phyloP scores from a whole-genome alignment of 768 basidiomycete genomes.

The Exsudoporus frostii region DNA sequence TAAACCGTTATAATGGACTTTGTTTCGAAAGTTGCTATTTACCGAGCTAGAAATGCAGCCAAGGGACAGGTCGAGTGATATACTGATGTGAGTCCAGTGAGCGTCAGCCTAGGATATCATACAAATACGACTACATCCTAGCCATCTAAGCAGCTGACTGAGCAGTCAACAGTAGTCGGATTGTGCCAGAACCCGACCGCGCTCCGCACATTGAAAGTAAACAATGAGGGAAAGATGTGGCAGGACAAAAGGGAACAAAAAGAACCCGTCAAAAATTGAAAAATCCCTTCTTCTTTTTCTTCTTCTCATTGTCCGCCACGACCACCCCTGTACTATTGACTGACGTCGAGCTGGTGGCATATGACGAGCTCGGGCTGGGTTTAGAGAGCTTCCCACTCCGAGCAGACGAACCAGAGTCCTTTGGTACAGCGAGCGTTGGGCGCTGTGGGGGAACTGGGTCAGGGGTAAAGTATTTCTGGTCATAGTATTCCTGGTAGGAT shows the following conservation, averaged over 20 bases:
- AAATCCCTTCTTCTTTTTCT: conserved; percentile 74
- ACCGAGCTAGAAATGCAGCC: neutral
- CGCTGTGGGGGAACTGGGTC: conserved; percentile 32
- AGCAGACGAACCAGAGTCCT: conserved; percentile 18
- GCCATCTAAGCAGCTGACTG: conserved; percentile 2
- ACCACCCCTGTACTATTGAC: conserved; percentile 35
- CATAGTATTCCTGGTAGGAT: conserved; percentile 73
- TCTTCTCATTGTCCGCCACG: conserved; percentile 52
- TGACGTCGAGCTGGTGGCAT: conserved; percentile 50
- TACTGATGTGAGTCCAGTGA: conserved; percentile 7
- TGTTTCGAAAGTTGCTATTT: neutral
- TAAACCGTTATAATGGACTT: neutral
- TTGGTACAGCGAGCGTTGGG: conserved; percentile 25
- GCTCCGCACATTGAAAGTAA: neutral
- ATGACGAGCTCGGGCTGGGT: conserved; percentile 48
- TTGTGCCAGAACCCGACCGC: neutral
- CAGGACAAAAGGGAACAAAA: neutral
- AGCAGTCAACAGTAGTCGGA: neutral
- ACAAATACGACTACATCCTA: conserved; percentile 2
- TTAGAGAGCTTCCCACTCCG: conserved; percentile 27
- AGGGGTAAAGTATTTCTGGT: conserved; percentile 65
- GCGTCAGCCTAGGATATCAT: conserved; percentile 7
- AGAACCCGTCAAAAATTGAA: conserved; percentile 53
- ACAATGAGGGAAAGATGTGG: neutral
- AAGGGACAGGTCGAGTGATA: neutral